Conservation (phyloP, 495 filamentous ascomycete genomes). For the Penicillium paxilli region DNA sequence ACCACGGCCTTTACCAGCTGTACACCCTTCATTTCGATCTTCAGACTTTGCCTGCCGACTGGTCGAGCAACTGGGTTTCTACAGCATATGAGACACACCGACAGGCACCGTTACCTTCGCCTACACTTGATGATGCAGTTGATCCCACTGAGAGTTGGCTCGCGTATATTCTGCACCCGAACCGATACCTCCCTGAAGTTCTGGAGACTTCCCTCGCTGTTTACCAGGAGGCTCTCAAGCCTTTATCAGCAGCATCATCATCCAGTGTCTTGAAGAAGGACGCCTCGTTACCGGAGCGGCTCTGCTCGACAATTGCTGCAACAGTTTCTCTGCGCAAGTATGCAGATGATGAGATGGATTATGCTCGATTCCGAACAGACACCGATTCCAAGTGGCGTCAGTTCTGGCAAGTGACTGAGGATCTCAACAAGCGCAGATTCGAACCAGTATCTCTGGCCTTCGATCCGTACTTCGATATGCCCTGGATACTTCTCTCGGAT, state of each 20-base stretch:
- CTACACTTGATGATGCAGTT: slow-evolving; percentile 59
- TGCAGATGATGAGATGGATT: slow-evolving; percentile 66
- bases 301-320: slow-evolving; percentile 68
- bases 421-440: slow-evolving; percentile 81
- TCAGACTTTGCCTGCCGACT: slow-evolving; percentile 51
- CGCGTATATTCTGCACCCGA: slow-evolving; percentile 75
- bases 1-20: slow-evolving; percentile 73
- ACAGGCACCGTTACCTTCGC: slow-evolving; percentile 51
- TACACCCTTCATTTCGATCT: slow-evolving; percentile 63
- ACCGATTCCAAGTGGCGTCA: slow-evolving; percentile 84
- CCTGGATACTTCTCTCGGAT: slow-evolving; percentile 82
- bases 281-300: slow-evolving; percentile 59
- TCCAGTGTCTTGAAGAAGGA: slow-evolving; percentile 39
- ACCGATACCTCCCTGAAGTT: slow-evolving; percentile 70
- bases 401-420: slow-evolving; percentile 80
- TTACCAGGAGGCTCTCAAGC: slow-evolving; percentile 62
- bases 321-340: slow-evolving; percentile 61
- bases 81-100: slow-evolving; percentile 64
- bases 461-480: slow-evolving; percentile 67
- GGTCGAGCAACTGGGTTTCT: slow-evolving; percentile 70
- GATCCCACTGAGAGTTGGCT: slow-evolving; percentile 53
- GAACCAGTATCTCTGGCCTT: slow-evolving; percentile 75
- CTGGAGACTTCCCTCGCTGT: slow-evolving; percentile 79
- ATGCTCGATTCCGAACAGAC: slow-evolving; percentile 65
- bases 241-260: slow-evolving; percentile 35